Percentiles rank a stretch among this genome's conserved stretches.
These are phyloP conservation scores for Claviceps spartinae DNA, from an alignment of 2,329 filamentous ascomycete genomes.

Conservation along the genomic window DNA sequence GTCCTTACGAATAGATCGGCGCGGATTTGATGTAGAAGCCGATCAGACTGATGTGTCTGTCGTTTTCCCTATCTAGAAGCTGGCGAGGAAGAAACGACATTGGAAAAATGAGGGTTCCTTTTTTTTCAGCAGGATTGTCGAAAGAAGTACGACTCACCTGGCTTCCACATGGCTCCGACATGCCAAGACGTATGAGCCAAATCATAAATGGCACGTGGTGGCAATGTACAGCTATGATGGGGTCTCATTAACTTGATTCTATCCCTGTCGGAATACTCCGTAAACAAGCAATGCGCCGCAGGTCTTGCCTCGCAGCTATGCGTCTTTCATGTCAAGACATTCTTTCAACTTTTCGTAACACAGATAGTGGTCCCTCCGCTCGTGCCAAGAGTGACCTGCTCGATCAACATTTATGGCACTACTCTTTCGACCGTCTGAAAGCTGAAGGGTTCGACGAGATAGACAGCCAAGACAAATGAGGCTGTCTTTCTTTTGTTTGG, in stretches of 20 bases:
- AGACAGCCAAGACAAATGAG: not conserved
- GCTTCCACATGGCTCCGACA: not conserved
- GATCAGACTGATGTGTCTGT: not conserved
- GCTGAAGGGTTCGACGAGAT: not conserved
- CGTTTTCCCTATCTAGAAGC: not conserved
- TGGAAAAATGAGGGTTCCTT: not conserved
- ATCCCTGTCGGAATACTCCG: not conserved
- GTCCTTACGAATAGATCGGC: not conserved
- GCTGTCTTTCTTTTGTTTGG: not conserved
- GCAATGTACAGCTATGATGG: not conserved
- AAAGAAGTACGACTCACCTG: not conserved
- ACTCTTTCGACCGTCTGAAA: not conserved
- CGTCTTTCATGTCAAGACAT: no score
- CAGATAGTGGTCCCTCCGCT: not conserved
- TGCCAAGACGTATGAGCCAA: not conserved
- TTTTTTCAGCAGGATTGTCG: not conserved
- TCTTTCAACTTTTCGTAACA: not conserved
- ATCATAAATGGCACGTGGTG: constrained; percentile 3
- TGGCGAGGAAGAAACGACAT: not conserved
- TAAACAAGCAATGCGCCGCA: not conserved
- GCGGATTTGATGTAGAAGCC: not conserved
- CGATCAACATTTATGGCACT: not conserved
- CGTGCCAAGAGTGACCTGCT: not conserved
- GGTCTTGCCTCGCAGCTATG: not conserved
- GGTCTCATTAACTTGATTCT: not conserved